Conservation (phyloP, 345 rosid genomes). For the Gossypium raimondii region DNA sequence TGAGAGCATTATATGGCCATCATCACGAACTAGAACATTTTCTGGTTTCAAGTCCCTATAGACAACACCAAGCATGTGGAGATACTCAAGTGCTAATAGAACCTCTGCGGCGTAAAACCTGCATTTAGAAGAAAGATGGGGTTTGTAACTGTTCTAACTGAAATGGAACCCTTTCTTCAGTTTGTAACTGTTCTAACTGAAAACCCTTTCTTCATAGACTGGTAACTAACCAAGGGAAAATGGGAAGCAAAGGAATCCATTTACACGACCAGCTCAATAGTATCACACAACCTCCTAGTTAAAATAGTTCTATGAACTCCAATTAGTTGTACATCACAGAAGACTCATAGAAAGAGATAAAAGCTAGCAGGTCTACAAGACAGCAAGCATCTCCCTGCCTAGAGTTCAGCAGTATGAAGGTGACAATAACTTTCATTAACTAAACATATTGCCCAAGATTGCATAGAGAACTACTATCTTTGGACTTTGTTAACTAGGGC, state of each 20-base stretch:
- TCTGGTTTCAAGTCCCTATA: conserved; percentile 97
- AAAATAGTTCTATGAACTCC: not conserved
- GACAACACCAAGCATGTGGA: conserved; percentile 98
- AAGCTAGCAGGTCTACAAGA: not conserved
- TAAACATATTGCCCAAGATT: not conserved
- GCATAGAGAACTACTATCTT: not conserved
- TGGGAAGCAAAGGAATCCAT: too few species aligned
- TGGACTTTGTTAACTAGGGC: not conserved
- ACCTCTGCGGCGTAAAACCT: conserved; percentile 98
- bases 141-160: not conserved
- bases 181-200: too few species aligned
- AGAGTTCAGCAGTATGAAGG: conserved; percentile 3
- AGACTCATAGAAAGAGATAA: not conserved
- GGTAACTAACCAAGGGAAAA: too few species aligned
- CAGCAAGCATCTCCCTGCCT: not conserved
- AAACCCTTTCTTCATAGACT: not conserved
- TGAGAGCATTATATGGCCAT: conserved; percentile 98
- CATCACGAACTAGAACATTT: conserved; percentile 97
- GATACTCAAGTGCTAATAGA: conserved; percentile 91
- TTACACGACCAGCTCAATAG: too few species aligned
- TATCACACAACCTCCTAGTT: too few species aligned
- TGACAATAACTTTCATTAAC: not conserved
- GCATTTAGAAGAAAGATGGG: conserved; percentile 18
- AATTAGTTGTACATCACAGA: not conserved
- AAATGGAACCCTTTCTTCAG: not conserved